Evolutionary conservation across 371 early-diverging fungal genomes (phyloP).

Genomic region (Rhizopus arrhizus): DNA sequence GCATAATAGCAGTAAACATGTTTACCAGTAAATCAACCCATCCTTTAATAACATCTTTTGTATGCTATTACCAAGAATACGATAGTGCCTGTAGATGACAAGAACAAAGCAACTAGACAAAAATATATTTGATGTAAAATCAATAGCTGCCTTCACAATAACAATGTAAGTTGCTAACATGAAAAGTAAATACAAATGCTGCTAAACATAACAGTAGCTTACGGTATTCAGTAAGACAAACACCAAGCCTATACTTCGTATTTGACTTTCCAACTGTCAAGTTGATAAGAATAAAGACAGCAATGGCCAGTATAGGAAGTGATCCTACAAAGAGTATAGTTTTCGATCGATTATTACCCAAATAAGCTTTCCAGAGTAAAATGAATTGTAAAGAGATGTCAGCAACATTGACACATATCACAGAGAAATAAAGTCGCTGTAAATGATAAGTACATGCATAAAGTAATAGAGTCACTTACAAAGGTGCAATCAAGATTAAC

Average conservation of each 20-base stretch:
- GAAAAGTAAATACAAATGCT: background rate
- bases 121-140: constrained; percentile 46
- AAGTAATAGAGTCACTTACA: constrained; percentile 26
- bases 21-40: constrained; percentile 50
- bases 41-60: constrained; percentile 43
- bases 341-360: constrained; percentile 47
- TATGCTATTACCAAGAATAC: constrained; percentile 38
- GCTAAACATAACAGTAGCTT: constrained; percentile 3
- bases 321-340: constrained; percentile 31
- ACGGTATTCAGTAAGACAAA: constrained; percentile 44
- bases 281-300: constrained; percentile 39
- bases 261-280: constrained; percentile 38
- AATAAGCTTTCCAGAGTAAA: constrained; percentile 50
- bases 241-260: constrained; percentile 15
- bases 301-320: constrained; percentile 36
- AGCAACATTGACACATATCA: constrained; percentile 45
- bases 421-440: constrained; percentile 44
- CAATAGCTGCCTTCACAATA: constrained; percentile 37
- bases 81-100: constrained; percentile 50
- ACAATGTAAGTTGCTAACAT: constrained; percentile 39
- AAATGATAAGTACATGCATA: background rate
- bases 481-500: constrained; percentile 37
- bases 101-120: constrained; percentile 45
- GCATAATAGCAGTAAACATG: background rate
- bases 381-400: constrained; percentile 45